Percentiles rank a stretch among this genome's conserved stretches.
phyloP scores from a whole-genome alignment of 352 stramenopile species.

The Pythium plurisporium region DNA sequence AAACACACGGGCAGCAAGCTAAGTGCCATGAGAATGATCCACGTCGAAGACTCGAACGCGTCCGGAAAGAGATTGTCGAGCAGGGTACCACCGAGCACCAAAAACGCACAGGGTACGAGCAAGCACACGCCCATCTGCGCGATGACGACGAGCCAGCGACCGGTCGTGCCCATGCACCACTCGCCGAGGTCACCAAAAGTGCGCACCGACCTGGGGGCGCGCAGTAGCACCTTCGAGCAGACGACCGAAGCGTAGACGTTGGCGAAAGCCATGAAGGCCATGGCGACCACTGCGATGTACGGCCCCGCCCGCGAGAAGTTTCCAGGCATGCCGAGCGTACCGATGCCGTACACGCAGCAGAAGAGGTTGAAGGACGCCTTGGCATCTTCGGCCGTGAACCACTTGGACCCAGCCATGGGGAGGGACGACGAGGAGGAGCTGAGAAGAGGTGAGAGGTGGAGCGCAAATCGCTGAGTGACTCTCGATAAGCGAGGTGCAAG shows the following conservation, averaged over 20 bases:
- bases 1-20: conserved; percentile 47
- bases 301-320: conserved; percentile 66
- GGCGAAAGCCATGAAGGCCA: conserved; percentile 62
- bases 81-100: conserved; percentile 52
- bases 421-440: no score
- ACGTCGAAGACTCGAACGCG: conserved; percentile 41
- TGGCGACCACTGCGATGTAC: conserved; percentile 36
- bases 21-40: conserved; percentile 63
- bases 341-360: conserved; percentile 65
- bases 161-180: conserved; percentile 41
- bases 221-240: conserved; percentile 54
- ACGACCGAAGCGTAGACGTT: conserved; percentile 62
- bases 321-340: conserved; percentile 61
- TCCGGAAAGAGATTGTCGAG: conserved; percentile 46
- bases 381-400: conserved; percentile 51
- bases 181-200: conserved; percentile 63
- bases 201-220: conserved; percentile 43
- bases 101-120: conserved; percentile 49
- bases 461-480: no score
- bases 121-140: conserved; percentile 56
- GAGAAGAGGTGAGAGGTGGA: no score
- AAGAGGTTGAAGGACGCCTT: conserved; percentile 61
- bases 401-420: no score
- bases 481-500: no score
- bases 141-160: conserved; percentile 46